Evolutionary conservation across 169 alveolate species (phyloP).

Genomic region (Eimeria necatrix): DNA sequence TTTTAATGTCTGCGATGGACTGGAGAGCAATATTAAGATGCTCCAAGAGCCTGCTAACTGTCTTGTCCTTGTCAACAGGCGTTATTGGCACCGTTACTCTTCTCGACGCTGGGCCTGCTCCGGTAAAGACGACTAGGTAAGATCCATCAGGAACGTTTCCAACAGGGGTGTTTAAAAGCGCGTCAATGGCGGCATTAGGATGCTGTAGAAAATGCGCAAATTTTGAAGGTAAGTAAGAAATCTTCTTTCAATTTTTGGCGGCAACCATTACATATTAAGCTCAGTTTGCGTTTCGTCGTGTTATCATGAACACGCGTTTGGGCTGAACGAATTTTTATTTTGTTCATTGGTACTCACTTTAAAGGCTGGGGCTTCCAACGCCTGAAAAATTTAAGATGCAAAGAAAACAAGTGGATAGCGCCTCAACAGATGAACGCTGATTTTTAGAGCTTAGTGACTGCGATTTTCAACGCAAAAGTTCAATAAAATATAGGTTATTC

Average conservation of each 20-base stretch:
- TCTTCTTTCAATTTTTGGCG: no score
- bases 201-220: conserved; percentile 26
- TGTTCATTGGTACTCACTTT: neutral
- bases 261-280: no score
- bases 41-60: neutral
- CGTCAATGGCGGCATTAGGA: conserved; percentile 40
- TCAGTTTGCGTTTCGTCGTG: no score
- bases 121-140: conserved; percentile 48
- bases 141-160: conserved; percentile 9
- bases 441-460: no score
- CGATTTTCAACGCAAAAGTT: no score
- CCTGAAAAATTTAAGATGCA: conserved; percentile 27
- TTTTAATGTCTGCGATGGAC: neutral
- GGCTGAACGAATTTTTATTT: no score
- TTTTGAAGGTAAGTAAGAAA: no score
- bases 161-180: conserved; percentile 28
- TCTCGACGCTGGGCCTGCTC: conserved; percentile 25
- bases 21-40: conserved; percentile 53
- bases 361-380: neutral
- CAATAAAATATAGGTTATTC: no score
- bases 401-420: neutral
- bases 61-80: conserved; percentile 24
- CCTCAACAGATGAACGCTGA: no score
- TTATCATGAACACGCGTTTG: no score
- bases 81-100: conserved; percentile 47